Base-by-base conservation (phyloP, 1,139 yeast genomes). In the Zhuliangozyma parablackwelliae region DNA sequence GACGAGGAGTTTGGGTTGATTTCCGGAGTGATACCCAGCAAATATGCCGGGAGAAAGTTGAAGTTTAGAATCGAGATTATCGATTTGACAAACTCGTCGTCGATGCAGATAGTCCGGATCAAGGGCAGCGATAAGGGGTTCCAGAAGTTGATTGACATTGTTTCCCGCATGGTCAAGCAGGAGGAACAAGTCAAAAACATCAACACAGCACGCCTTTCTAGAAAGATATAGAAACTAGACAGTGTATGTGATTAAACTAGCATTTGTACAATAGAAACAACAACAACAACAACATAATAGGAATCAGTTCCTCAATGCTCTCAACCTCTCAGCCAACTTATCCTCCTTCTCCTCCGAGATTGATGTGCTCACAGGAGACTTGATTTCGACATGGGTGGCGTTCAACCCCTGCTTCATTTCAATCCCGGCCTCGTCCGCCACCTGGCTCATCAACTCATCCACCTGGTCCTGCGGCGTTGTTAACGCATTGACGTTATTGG, bases 371-470 rank as follows among this genome's bases (percentile, higher is more conserved):
- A 67, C 70, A 1, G 75, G 72, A 11, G 73, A 57, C 21, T 57
- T 48, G 21, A 70, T 59, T 30, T 69, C 75, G 3, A 71, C 75
- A 43, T 75, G 69, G 20, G 76, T 68, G 40, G 76, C 85, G 53
- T 73, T 72, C 56, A 83, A 65, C 29, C 86, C 84, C 48, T 90
- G 97, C 52, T 83, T 83, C 70, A 92, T 72, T 57, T 94, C 98
- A 34, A 94, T 69, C 2, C 98, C 98, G 1, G 97, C 97, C 58
- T 92, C 98, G 57, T 94, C 99, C 0, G 98, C 98, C 26, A 94
- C 92, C 60, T 87, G 90, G 54, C 75, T 89, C 86, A 94, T 78
- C 53, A 94, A 69, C 43, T 84, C 77, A 58, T 92, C 97, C 25
- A 94, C 98, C 49, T 90, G 95, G 42, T 92, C 98, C 56, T 89